Evolutionary conservation across 1,284 basidiomycete genomes (phyloP).

Genomic region (Taiwanofungus camphoratus): DNA sequence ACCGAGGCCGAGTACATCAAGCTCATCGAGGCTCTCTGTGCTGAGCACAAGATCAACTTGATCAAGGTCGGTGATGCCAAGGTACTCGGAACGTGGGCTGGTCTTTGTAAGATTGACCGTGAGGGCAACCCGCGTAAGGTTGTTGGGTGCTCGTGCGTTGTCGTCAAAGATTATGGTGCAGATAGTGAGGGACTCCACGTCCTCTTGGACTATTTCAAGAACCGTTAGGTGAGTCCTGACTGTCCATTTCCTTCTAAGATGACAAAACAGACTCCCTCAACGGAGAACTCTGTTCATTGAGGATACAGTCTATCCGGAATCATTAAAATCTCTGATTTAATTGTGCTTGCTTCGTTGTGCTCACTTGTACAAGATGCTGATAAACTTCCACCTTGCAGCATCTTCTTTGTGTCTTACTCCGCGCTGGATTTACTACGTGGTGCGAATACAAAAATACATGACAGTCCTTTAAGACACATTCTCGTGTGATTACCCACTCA

Average conservation of each 20-base stretch:
- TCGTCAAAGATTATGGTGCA: slow-evolving; percentile 96
- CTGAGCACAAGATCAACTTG: slow-evolving; percentile 98
- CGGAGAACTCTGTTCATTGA: slow-evolving; percentile 61
- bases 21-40: slow-evolving; percentile 98
- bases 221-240: slow-evolving; percentile 53
- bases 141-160: slow-evolving; percentile 94
- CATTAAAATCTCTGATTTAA: slow-evolving; percentile 71
- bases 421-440: no score
- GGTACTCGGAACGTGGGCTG: slow-evolving; percentile 96
- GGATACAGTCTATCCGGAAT: slow-evolving; percentile 82
- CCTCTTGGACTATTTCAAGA: slow-evolving; percentile 96
- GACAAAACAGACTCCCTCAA: slow-evolving; percentile 86
- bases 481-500: no score
- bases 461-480: no score
- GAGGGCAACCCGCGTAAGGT: slow-evolving; percentile 99
- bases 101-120: slow-evolving; percentile 98
- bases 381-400: background rate
- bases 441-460: no score
- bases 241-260: slow-evolving; percentile 36
- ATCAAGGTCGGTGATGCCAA: slow-evolving; percentile 99
- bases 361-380: slow-evolving; percentile 2
- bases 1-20: slow-evolving; percentile 99
- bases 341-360: slow-evolving; percentile 16
- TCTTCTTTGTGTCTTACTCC: background rate
- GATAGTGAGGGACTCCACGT: slow-evolving; percentile 97